A percentile compares a stretch with the other conserved stretches of the same genome.
These are phyloP conservation scores for Cyberlindnera maritima DNA, from an alignment of 805 yeast genomes.

Conservation along the genomic window DNA sequence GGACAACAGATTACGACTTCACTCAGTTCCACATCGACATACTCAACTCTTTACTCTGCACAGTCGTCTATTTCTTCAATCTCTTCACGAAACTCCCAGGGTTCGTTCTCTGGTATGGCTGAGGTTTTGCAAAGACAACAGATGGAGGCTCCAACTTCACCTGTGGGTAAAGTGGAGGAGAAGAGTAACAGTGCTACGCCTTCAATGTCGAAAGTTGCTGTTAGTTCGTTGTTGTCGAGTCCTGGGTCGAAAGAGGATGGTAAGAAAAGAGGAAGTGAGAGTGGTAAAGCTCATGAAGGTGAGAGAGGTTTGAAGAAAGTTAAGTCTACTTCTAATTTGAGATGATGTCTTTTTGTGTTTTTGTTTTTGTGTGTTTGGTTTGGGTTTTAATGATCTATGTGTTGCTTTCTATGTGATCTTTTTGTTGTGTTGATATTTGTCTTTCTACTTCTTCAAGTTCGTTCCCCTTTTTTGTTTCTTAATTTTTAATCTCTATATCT, in stretches of 20 bases:
- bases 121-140: background rate
- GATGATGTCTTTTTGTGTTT: background rate
- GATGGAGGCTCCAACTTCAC: background rate
- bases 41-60: slow-evolving; percentile 22
- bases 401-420: background rate
- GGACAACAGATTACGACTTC: slow-evolving; percentile 13
- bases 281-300: slow-evolving; percentile 1
- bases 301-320: slow-evolving; percentile 8
- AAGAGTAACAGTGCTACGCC: background rate
- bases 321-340: slow-evolving; percentile 6
- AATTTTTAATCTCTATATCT: no score
- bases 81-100: slow-evolving; percentile 25
- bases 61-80: slow-evolving; percentile 27
- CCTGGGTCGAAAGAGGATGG: slow-evolving; percentile 9
- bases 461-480: no score
- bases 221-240: slow-evolving; percentile 22
- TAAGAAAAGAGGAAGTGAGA: slow-evolving; percentile 3
- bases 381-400: background rate
- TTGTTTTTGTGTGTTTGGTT: background rate
- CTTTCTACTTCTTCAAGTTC: background rate
- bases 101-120: slow-evolving; percentile 15
- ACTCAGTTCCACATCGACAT: slow-evolving; percentile 22
- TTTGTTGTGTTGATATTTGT: background rate
- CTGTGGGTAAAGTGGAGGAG: background rate
- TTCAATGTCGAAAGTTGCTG: slow-evolving; percentile 16